A percentile compares a stretch with the other conserved stretches of the same genome.
These are phyloP conservation scores for Eucalyptus brandiana DNA, from an alignment of 345 rosid species.

Conservation along the genomic window DNA sequence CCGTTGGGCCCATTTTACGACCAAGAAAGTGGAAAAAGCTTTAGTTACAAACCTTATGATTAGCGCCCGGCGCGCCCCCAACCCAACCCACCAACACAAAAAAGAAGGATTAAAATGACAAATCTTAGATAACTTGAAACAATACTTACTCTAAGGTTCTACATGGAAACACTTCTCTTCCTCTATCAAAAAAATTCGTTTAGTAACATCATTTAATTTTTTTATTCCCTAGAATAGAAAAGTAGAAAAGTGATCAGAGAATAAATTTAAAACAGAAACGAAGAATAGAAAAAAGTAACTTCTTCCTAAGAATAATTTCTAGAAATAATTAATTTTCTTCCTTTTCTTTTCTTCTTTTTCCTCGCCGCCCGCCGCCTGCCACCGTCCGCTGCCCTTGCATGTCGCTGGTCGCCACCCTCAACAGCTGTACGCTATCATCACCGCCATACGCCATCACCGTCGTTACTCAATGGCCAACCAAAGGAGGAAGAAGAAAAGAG, in stretches of 20 bases:
- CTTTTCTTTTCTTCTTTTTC: too few relatives aligned
- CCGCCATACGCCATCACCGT: fast-evolving
- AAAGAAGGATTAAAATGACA: background rate
- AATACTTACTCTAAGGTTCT: background rate
- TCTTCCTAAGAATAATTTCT: fast-evolving
- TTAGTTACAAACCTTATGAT: background rate
- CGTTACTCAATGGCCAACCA: too few relatives aligned
- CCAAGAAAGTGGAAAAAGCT: background rate
- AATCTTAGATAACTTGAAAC: background rate
- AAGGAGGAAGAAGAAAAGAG: too few relatives aligned
- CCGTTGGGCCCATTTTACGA: background rate
- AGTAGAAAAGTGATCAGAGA: fast-evolving
- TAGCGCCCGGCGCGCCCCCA: background rate
- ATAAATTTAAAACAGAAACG: fast-evolving
- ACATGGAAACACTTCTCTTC: too few relatives aligned
- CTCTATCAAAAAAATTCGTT: fast-evolving
- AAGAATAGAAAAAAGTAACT: fast-evolving
- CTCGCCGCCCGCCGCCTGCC: fast-evolving
- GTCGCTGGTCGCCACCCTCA: too few relatives aligned
- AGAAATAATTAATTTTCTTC: too few relatives aligned
- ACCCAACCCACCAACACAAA: background rate
- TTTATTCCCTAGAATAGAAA: fast-evolving
- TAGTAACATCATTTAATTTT: fast-evolving
- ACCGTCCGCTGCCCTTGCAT: fast-evolving
- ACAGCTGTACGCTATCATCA: fast-evolving